Conservation (phyloP, 2,329 filamentous ascomycete genomes). For the Paecilomyces formosus region DNA sequence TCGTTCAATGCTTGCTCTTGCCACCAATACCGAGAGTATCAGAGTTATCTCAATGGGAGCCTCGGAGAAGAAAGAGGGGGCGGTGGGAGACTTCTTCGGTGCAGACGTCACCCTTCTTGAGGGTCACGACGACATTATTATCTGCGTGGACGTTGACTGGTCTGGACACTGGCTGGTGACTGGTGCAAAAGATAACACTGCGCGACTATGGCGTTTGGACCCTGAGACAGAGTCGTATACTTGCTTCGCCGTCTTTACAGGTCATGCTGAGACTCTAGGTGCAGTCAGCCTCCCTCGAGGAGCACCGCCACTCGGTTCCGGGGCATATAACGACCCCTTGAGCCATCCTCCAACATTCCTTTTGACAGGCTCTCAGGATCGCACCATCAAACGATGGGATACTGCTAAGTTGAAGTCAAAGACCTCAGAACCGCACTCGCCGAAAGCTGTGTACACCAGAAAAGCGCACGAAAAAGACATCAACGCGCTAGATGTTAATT, state of each 20-base stretch:
- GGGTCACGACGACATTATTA: slow-evolving; percentile 92
- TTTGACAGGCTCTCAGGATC: slow-evolving; percentile 88
- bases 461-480: slow-evolving; percentile 99
- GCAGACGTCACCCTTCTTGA: slow-evolving; percentile 79
- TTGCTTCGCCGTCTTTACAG: slow-evolving; percentile 77
- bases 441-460: slow-evolving; percentile 68
- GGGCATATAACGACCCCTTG: slow-evolving; percentile 65
- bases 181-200: slow-evolving; percentile 93
- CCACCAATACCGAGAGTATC: slow-evolving; percentile 91
- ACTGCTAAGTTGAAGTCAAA: slow-evolving; percentile 54
- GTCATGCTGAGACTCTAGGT: slow-evolving; percentile 88
- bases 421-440: slow-evolving; percentile 23
- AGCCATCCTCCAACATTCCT: slow-evolving; percentile 76
- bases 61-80: slow-evolving; percentile 23
- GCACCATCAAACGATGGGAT: slow-evolving; percentile 93
- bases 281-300: slow-evolving; percentile 76
- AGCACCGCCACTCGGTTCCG: slow-evolving; percentile 59
- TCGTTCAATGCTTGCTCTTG: slow-evolving; percentile 74
- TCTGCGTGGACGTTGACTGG: slow-evolving; percentile 91
- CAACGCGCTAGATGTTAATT: slow-evolving; percentile 81
- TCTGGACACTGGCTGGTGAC: slow-evolving; percentile 96
- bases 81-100: slow-evolving; percentile 62
- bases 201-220: slow-evolving; percentile 83
- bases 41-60: slow-evolving; percentile 67
- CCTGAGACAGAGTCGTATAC: slow-evolving; percentile 63